Evolutionary conservation across 352 stramenopile species (phyloP).

Genomic region (Globisporangium nodosum): DNA sequence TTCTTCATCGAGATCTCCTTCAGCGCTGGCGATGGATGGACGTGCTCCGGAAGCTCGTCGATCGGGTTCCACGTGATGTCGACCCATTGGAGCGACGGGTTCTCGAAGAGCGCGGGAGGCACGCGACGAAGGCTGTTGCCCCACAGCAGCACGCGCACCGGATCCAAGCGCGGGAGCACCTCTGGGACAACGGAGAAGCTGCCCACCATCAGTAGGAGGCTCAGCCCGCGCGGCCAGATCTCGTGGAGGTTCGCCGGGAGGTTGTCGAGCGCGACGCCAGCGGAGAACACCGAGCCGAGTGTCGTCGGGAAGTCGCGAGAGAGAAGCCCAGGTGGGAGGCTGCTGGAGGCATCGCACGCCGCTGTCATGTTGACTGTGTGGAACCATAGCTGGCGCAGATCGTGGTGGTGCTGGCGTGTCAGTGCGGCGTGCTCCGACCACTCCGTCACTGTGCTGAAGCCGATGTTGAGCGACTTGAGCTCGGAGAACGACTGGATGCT

Average conservation of each 20-base stretch:
- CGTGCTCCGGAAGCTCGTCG: not conserved
- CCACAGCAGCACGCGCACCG: not conserved
- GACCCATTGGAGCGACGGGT: conserved; percentile 6
- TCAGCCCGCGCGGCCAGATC: conserved; percentile 6
- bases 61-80: conserved; percentile 3
- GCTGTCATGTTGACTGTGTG: not conserved
- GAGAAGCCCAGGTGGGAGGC: conserved; percentile 6
- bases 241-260: conserved; percentile 15
- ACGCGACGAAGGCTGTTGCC: not conserved
- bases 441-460: not conserved
- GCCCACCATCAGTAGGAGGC: not conserved
- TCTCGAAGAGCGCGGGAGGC: conserved; percentile 2
- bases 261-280: not conserved
- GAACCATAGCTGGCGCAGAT: conserved; percentile 4
- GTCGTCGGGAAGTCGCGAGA: conserved; percentile 3
- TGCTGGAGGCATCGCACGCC: not conserved
- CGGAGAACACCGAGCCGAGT: not conserved
- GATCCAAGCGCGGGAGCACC: conserved; percentile 1
- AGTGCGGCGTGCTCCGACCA: not conserved
- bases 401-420: not conserved
- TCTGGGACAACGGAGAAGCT: not conserved
- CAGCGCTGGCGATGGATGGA: not conserved
- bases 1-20: conserved; percentile 2
- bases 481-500: conserved; percentile 1
- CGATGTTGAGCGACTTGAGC: conserved; percentile 2